These are phyloP conservation scores for Tetrapisispora nanseiensis DNA, from an alignment of 805 yeast species.

Conservation along the genomic window DNA sequence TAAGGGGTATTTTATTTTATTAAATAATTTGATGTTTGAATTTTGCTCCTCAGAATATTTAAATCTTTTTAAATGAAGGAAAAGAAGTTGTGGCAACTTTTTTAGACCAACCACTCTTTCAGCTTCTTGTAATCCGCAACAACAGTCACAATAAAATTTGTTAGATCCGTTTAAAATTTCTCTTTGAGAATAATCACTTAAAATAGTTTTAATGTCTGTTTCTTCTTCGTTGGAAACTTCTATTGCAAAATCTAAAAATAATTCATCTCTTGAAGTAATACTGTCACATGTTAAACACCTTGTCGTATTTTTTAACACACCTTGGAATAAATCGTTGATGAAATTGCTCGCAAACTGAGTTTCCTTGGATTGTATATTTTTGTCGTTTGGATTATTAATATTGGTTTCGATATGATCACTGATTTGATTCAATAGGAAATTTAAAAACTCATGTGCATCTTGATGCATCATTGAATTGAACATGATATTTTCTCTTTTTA, in stretches of 20 bases:
- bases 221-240: slow-evolving; percentile 70
- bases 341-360: slow-evolving; percentile 30
- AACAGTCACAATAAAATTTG: slow-evolving; percentile 86
- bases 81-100: slow-evolving; percentile 64
- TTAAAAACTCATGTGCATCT: slow-evolving; percentile 95
- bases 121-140: slow-evolving; percentile 89
- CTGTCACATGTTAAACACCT: slow-evolving; percentile 86
- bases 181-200: slow-evolving; percentile 52
- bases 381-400: not conserved
- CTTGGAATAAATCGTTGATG: slow-evolving; percentile 72
- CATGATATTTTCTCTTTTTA: slow-evolving; percentile 73
- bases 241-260: slow-evolving; percentile 75
- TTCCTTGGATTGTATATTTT: not conserved
- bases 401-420: slow-evolving; percentile 28
- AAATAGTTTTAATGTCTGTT: slow-evolving; percentile 49
- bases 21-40: slow-evolving; percentile 75
- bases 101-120: slow-evolving; percentile 78
- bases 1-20: slow-evolving; percentile 73
- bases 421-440: slow-evolving; percentile 72
- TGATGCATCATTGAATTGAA: slow-evolving; percentile 93
- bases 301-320: slow-evolving; percentile 75
- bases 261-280: slow-evolving; percentile 70
- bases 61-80: slow-evolving; percentile 84
- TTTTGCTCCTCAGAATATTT: slow-evolving; percentile 79
- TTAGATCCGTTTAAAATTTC: slow-evolving; percentile 81